Evolutionary conservation across 495 filamentous ascomycete species (phyloP), one percentile per base, ranked within the genome.

Genomic region (Clavariopsis aquatica): DNA sequence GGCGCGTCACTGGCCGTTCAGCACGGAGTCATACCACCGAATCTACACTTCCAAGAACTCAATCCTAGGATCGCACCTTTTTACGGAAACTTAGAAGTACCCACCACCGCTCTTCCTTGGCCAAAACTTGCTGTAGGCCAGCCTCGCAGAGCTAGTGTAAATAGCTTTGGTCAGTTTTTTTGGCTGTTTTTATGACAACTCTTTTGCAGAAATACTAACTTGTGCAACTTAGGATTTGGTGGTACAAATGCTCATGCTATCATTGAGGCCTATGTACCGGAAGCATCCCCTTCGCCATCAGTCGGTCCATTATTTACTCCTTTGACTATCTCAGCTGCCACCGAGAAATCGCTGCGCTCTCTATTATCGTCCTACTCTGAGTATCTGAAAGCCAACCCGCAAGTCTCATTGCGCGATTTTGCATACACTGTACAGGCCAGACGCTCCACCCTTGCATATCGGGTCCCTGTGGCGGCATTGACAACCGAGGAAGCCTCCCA

Each of bases 1-100:
- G 76, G 74, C 58, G 65, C 66, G 1, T 19, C 41, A 1, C 29
- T 76, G 0, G 59, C 64, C 0, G 1, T 74, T 0, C 71, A 76
- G 43, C 22, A 63, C 27, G 66, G 46, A 4, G 13, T 52, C 12
- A 65, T 75, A 22, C 74, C 72, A 7, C 56, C 49, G 1, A 71
- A 63, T 19, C 10, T 61, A 12, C 38, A n/a, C 15, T 60, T 69
- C 54, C 29, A 22, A 9, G 17, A 28, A 22, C 22, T 66, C 2
- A 71, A 69, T 36, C 69, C 69, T 3, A 47, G 19, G 22, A 22
- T 72, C 10, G 49, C 52, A n/a, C 64, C 64, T 7, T 55, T 57
- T 24, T 53, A 59, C 22, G 20, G 27, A 1, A 49, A 66, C 13
- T 9, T 71, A 1, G 24, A 49, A 19, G 26, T 73, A 26, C 51